phyloP scores from a whole-genome alignment of 2,329 filamentous ascomycete genomes.

The Fusarium sp. region DNA sequence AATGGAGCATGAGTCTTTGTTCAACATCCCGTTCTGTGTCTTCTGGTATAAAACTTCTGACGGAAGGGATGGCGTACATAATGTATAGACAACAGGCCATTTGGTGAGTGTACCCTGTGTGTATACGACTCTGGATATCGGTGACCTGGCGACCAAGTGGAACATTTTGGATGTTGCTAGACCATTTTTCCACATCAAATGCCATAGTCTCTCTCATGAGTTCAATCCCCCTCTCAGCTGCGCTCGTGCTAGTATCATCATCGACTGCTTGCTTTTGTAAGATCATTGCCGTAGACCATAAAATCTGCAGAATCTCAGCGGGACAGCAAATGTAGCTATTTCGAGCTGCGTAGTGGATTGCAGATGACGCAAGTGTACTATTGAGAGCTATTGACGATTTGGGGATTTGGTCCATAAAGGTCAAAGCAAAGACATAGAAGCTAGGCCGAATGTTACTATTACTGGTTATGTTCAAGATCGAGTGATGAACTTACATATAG shows the following conservation, averaged over 20 bases:
- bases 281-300: conserved; percentile 1
- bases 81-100: conserved; percentile 13
- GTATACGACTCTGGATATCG: conserved; percentile 5
- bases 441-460: not conserved
- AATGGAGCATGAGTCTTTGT: not conserved
- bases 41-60: not conserved
- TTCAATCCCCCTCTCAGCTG: not conserved
- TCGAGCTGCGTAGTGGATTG: conserved; percentile 9
- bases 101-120: conserved; percentile 11
- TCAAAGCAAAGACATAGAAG: conserved; percentile 12
- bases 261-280: not conserved
- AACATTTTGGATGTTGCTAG: not conserved
- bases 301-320: conserved; percentile 5
- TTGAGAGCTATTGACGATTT: not conserved
- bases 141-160: conserved; percentile 8
- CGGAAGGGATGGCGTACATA: not conserved
- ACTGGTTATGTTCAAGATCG: rapidly evolving
- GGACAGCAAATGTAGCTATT: conserved; percentile 19
- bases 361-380: not conserved
- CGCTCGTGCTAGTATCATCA: not conserved
- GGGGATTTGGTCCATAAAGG: conserved; percentile 1
- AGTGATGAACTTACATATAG: not conserved
- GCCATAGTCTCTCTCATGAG: conserved; percentile 5
- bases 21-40: not conserved
- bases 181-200: conserved; percentile 9